phyloP scores from a whole-genome alignment of 1,284 basidiomycete genomes.

The Meira miltonrushii region DNA sequence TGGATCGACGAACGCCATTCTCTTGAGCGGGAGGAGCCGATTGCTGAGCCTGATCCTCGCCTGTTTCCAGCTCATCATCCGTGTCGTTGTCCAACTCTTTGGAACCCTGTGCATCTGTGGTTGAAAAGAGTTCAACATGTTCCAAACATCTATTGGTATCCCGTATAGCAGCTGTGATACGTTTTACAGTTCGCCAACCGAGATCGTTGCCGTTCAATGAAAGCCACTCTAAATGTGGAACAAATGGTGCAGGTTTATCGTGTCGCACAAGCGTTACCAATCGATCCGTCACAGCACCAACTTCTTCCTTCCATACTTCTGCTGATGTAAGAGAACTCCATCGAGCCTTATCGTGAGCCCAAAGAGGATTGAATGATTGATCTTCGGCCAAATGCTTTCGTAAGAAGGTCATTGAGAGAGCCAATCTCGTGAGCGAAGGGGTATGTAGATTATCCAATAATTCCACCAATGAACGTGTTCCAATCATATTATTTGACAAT shows the following conservation, averaged over 20 bases:
- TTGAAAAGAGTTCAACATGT: neutral
- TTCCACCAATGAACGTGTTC: neutral
- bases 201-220: slow-evolving; percentile 5
- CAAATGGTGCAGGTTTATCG: neutral
- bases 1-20: too few relatives aligned
- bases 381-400: neutral
- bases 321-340: neutral
- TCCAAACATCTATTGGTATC: slow-evolving; percentile 5
- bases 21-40: too few relatives aligned
- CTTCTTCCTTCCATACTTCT: slow-evolving; percentile 2
- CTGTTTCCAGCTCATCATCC: too few relatives aligned
- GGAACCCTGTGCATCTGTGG: neutral
- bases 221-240: slow-evolving; percentile 1
- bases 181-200: neutral
- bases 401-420: slow-evolving; percentile 1
- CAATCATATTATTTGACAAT: neutral
- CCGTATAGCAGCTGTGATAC: neutral
- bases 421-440: neutral
- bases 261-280: neutral
- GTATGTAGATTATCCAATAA: slow-evolving; percentile 3
- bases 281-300: neutral
- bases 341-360: neutral
- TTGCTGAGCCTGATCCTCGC: too few relatives aligned
- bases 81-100: too few relatives aligned
- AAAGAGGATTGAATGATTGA: neutral